phyloP scores from a whole-genome alignment of 495 filamentous ascomycete genomes.

The Penicillium coffeae region DNA sequence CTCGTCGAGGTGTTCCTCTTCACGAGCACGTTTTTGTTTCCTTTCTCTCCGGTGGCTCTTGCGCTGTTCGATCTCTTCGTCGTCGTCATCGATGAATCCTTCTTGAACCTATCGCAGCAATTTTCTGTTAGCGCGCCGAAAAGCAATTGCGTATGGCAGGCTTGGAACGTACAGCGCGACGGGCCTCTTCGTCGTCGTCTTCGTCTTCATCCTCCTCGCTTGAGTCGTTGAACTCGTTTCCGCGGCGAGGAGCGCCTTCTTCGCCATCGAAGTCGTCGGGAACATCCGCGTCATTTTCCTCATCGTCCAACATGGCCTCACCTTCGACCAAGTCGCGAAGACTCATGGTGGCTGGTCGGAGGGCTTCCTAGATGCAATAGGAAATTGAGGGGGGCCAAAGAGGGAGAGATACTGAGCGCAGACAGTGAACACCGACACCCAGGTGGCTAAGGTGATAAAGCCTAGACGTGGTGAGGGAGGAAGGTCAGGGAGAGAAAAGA shows the following conservation, averaged over 20 bases:
- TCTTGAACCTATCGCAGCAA: slow-evolving; percentile 62
- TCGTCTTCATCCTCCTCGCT: slow-evolving; percentile 97
- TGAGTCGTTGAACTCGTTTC: slow-evolving; percentile 65
- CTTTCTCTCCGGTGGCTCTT: slow-evolving; percentile 57
- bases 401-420: not conserved
- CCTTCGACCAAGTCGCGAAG: slow-evolving; percentile 75
- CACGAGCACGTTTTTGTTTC: slow-evolving; percentile 50
- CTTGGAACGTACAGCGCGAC: slow-evolving; percentile 41
- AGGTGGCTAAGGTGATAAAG: slow-evolving; percentile 4
- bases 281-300: slow-evolving; percentile 88
- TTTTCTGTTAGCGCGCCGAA: not conserved
- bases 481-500: slow-evolving; percentile 1
- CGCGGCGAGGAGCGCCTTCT: slow-evolving; percentile 36
- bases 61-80: slow-evolving; percentile 72
- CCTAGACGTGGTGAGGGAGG: slow-evolving; percentile 1
- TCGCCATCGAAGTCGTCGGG: slow-evolving; percentile 75
- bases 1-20: slow-evolving; percentile 87
- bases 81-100: slow-evolving; percentile 95
- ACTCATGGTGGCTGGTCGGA: slow-evolving; percentile 54
- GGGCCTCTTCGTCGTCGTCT: slow-evolving; percentile 84
- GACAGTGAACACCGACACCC: not conserved
- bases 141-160: slow-evolving; percentile 1
- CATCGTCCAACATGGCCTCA: slow-evolving; percentile 79
- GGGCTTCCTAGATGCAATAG: slow-evolving; percentile 18
- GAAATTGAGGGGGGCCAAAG: slow-evolving; percentile 4